Evolutionary conservation across 2,329 filamentous ascomycete genomes (phyloP).

Genomic region (Rosellinia necatrix): DNA sequence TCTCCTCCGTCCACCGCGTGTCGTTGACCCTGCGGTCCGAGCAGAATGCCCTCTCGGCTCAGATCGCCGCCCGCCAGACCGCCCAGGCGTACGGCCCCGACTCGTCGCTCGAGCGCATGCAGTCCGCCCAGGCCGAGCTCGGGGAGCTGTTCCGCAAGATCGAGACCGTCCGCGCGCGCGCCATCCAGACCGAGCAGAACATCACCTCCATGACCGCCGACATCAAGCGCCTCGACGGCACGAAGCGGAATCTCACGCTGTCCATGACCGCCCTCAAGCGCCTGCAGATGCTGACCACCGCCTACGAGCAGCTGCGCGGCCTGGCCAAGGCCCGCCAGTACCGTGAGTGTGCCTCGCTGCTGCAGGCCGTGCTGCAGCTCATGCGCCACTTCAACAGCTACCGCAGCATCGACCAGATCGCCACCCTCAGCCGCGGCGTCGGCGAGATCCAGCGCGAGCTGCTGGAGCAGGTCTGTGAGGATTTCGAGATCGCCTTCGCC

Average conservation of each 20-base stretch:
- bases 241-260: conserved; percentile 92
- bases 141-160: conserved; percentile 92
- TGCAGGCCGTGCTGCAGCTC: conserved; percentile 94
- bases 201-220: conserved; percentile 99
- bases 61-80: conserved; percentile 74
- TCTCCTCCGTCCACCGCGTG: conserved; percentile 75
- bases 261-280: conserved; percentile 98
- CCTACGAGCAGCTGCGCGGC: conserved; percentile 92
- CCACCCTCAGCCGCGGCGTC: conserved; percentile 87
- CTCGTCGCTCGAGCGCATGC: conserved; percentile 88
- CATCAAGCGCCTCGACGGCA: conserved; percentile 95
- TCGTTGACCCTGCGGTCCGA: conserved; percentile 74
- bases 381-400: conserved; percentile 99
- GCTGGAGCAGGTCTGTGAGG: conserved; percentile 97
- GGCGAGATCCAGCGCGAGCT: conserved; percentile 91
- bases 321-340: conserved; percentile 88
- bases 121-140: conserved; percentile 87
- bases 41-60: conserved; percentile 79
- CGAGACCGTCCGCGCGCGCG: conserved; percentile 86
- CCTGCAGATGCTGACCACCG: conserved; percentile 97
- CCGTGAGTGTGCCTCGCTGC: conserved; percentile 87
- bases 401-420: conserved; percentile 96
- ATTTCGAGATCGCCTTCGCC: conserved; percentile 94
- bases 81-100: conserved; percentile 84
- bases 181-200: conserved; percentile 88